These are phyloP conservation scores for Aspergillus intermedius DNA, from an alignment of 2,329 filamentous ascomycete species.

Conservation along the genomic window DNA sequence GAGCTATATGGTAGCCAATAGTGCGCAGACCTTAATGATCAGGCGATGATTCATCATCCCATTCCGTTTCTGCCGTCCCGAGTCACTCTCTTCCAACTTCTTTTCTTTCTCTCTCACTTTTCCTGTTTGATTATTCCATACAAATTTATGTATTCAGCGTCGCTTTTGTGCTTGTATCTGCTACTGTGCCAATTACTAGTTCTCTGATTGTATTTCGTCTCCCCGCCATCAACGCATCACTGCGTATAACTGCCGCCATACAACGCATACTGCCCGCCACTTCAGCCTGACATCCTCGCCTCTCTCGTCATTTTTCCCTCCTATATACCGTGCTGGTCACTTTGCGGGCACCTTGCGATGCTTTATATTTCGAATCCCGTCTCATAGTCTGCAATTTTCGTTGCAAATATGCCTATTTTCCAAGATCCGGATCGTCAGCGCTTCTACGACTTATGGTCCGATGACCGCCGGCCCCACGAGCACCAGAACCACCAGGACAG, in stretches of 20 bases:
- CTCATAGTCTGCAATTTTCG: slow-evolving; percentile 10
- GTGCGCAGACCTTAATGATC: no score
- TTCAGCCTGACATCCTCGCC: not conserved
- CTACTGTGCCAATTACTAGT: not conserved
- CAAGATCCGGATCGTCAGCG: slow-evolving; percentile 28
- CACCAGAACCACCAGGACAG: slow-evolving; percentile 1
- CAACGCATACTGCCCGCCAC: not conserved
- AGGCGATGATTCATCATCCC: not conserved
- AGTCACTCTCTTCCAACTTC: not conserved
- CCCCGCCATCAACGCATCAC: not conserved
- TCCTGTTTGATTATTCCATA: not conserved
- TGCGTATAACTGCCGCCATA: not conserved
- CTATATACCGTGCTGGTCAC: slow-evolving; percentile 8
- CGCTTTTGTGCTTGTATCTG: not conserved
- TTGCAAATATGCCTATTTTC: slow-evolving; percentile 30
- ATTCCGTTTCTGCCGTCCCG: not conserved
- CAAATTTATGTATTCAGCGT: not conserved
- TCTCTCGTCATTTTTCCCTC: not conserved
- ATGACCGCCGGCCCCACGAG: slow-evolving; percentile 12
- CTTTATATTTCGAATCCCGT: slow-evolving; percentile 7
- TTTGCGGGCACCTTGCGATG: slow-evolving; percentile 20
- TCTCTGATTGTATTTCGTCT: not conserved
- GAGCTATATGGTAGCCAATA: not conserved
- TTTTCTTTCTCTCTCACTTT: not conserved
- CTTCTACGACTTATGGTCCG: slow-evolving; percentile 20